phyloP scores from a whole-genome alignment of 1,284 basidiomycete species.

The Malassezia nana region DNA sequence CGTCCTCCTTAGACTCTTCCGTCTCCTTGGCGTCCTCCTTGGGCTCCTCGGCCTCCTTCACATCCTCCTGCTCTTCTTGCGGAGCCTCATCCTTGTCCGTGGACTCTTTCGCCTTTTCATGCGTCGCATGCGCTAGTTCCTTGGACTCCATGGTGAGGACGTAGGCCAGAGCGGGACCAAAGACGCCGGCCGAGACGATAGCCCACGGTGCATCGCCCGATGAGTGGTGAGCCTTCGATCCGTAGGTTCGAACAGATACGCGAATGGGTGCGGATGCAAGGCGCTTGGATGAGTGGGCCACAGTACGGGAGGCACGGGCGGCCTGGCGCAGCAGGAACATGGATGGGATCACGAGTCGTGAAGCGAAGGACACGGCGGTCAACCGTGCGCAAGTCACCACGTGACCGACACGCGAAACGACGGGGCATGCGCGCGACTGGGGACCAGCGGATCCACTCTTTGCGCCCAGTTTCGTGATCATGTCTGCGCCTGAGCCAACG shows the following conservation, averaged over 20 bases:
- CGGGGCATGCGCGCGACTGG: neutral
- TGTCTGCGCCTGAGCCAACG: slow-evolving; percentile 12
- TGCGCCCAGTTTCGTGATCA: neutral
- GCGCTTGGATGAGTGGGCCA: neutral
- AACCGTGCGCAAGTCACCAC: slow-evolving; percentile 7
- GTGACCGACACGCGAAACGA: slow-evolving; percentile 2
- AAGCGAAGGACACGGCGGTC: neutral
- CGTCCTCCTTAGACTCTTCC: neutral
- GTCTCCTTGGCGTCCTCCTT: neutral
- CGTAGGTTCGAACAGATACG: neutral
- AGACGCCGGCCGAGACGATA: slow-evolving; percentile 16
- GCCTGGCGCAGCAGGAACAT: slow-evolving; percentile 2
- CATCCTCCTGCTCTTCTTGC: neutral
- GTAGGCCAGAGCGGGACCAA: slow-evolving; percentile 16
- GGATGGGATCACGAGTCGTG: neutral
- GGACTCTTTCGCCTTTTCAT: neutral
- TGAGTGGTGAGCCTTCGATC: neutral
- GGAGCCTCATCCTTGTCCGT: neutral
- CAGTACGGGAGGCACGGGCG: neutral
- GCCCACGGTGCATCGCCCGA: slow-evolving; percentile 16
- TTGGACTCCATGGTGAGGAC: neutral
- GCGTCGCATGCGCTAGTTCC: neutral
- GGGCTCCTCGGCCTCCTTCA: neutral
- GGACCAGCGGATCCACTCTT: neutral
- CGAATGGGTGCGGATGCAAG: neutral